Base-by-base conservation (phyloP, 2,329 filamentous ascomycete genomes). In the Coccinonectria pachysandricola region DNA sequence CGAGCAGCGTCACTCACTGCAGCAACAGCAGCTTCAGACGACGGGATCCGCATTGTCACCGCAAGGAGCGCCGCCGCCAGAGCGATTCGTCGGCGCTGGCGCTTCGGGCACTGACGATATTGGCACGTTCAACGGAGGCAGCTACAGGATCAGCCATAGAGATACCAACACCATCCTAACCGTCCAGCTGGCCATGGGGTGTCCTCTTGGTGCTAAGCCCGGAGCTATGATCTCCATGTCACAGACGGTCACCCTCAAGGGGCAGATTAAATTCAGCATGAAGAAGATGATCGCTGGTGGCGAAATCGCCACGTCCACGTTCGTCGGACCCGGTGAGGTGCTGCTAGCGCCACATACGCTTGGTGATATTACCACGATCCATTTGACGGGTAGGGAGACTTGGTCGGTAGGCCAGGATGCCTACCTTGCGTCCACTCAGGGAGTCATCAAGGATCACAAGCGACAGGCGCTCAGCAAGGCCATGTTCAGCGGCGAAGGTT, bases 181-280 rank as follows among this genome's bases (percentile, higher is more conserved):
- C 0, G 57, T 95, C 12, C 88, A 95, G 53, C 60, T 96, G 23
- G 88, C 88, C 8, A 80, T 91, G 52, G 86, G 86, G 3, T 93
- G 84, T 45, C 88, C 88, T 0, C 55, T 96, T 26, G 67, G 64
- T 12, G 84, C 75, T 3, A 91, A 84, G 50, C 86, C 91, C 11
- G 81, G 87, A 9, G 71, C 76, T 30, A 91, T 98, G 86, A 84
- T 98, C 44, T 83, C 84, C 48, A 98, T 96, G 91, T 86, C 83
- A 3, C 79, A 84, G 3, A 81, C 80, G 7, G 70, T 98, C 28
- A 87, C 80, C 0, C 71, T 96, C 23, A 82, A 80, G 55, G 91
- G 91, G 29, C 66, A 67, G 21, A 55, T 92, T 40, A 91, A 88
- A 37, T 93, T 98, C 55, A 80, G 75, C 32, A 64, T 92, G 59